Base-by-base conservation (phyloP, 2,329 filamentous ascomycete species). In the Tolypocladium tundrense region DNA sequence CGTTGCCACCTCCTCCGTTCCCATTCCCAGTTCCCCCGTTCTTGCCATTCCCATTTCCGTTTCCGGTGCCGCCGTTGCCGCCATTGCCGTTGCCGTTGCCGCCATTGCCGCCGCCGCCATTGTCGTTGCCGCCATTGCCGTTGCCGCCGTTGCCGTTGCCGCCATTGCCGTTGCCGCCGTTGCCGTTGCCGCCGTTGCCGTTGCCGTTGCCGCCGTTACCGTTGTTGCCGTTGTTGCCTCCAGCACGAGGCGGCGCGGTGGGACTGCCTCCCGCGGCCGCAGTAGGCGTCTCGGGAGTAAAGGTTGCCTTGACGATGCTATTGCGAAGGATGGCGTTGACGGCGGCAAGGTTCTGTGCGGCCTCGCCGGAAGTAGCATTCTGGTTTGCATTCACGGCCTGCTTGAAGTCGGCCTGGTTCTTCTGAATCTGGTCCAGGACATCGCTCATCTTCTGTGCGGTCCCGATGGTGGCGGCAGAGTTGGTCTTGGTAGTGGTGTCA, bases 321-420 rank as follows among this genome's bases (percentile, higher is more conserved):
- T 67, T 64, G 16, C 65, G 65, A 5, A 74, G 64, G 53, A 75
- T 67, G 61, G 70, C 69, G 62, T 73, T 70, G 56, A 75, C 76
- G 19, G 72, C 73, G 4, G 73, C 75, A 5, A 60, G 58, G 59
- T 71, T 70, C 60, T 67, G 66, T 21, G 57, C 56, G 3, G 64
- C 68, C 50, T 63, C 59, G 0, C 65, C 60, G 0, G 64, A 57
- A 21, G 72, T 75, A 42, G 75, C 74, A 35, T 73, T 70, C 59
- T 76, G 65, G 63, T 79, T 79, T 4, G 76, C 78, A 1, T 68
- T 61, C 10, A 79, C 63, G 1, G 72, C 63, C 7, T 61, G 64
- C 0, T 71, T 67, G 6, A 86, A 74, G 62, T 85, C 80, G 39
- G 73, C 67, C 57, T 79, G 68, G 69, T 85, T 80, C 62, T 76